These are phyloP conservation scores for Solanum pennellii DNA, from an alignment of 257 asterid species.

Conservation along the genomic window DNA sequence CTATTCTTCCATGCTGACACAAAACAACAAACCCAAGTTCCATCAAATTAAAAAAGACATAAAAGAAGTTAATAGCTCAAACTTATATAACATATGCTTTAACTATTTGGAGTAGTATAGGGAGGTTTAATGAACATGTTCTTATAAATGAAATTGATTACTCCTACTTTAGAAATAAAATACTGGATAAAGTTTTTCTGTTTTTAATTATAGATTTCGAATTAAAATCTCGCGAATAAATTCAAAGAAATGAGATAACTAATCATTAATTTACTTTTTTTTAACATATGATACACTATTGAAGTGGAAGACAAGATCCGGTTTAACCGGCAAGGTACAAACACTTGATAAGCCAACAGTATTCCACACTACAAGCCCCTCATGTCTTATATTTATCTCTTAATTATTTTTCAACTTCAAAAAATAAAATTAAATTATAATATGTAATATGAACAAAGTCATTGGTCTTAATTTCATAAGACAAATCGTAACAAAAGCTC, in stretches of 20 bases:
- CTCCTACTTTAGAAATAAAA: not conserved
- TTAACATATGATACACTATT: not conserved
- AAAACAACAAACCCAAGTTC: not conserved
- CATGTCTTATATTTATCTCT: not conserved
- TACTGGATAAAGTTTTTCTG: not conserved
- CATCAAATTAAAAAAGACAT: not conserved
- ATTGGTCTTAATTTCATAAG: not conserved
- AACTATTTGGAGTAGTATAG: not conserved
- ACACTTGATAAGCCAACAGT: not conserved
- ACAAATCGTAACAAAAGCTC: fast-evolving
- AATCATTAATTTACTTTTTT: not conserved
- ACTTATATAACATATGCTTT: not conserved
- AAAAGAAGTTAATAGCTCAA: not conserved
- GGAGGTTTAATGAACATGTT: not conserved
- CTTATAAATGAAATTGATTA: too few species aligned
- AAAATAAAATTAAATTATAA: not conserved
- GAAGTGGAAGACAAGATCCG: slow-evolving; percentile 27
- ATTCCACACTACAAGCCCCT: not conserved
- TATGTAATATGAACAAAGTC: not conserved
- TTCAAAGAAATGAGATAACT: not conserved
- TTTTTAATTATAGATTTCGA: not conserved
- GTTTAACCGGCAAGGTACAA: slow-evolving; percentile 9
- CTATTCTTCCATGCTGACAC: not conserved
- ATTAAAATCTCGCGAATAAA: not conserved
- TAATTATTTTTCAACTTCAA: not conserved